These are phyloP conservation scores for Leccinum subrobustum DNA, from an alignment of 1,284 basidiomycete species.

Conservation along the genomic window DNA sequence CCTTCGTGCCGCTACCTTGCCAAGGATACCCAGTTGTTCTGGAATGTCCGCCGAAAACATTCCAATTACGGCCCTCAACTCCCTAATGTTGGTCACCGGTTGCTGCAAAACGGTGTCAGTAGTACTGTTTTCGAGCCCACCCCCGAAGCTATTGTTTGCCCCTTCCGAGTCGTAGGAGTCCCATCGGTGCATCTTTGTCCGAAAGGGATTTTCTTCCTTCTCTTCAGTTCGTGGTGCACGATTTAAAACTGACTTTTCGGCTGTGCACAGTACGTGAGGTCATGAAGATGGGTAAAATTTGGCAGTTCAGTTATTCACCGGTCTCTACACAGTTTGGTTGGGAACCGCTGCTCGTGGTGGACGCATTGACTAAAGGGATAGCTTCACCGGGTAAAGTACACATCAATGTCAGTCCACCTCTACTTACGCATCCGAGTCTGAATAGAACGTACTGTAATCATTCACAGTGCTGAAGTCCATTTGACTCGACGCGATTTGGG, in stretches of 20 bases:
- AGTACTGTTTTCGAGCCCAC: neutral
- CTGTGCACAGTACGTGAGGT: neutral
- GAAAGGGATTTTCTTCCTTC: neutral
- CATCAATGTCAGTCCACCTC: neutral
- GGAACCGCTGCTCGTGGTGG: neutral
- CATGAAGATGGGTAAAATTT: neutral
- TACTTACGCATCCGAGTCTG: neutral
- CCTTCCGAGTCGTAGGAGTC: too few species aligned
- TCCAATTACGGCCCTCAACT: neutral
- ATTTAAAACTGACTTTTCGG: neutral
- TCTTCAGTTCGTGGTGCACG: neutral
- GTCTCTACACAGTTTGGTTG: neutral
- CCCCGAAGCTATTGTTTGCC: too few species aligned
- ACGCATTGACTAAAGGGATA: neutral
- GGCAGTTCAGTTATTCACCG: neutral
- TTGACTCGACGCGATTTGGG: neutral
- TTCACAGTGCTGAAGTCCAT: neutral
- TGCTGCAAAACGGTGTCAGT: neutral
- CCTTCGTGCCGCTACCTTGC: neutral
- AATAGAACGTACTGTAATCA: neutral
- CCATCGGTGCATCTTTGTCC: neutral
- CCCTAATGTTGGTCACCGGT: neutral
- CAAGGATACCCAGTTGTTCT: neutral
- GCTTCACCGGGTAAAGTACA: too few species aligned
- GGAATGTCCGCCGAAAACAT: neutral